A percentile compares a stretch with the other conserved stretches of the same genome.
Conservation (phyloP, 1,284 basidiomycete genomes). For the Tetrapyrgos nigripes region DNA sequence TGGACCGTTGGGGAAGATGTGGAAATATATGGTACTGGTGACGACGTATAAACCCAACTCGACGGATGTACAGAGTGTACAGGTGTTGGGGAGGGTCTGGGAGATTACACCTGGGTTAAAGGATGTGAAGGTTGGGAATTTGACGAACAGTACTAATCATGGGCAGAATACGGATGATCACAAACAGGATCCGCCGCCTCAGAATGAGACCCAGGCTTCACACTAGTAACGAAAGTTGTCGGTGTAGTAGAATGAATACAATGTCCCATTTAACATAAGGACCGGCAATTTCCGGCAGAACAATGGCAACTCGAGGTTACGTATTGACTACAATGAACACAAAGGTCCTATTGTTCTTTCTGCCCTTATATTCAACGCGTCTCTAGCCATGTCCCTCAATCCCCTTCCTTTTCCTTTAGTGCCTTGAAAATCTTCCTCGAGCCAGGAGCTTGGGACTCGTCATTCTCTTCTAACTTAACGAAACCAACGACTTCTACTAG, state of each 20-base stretch:
- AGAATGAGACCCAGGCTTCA: too few species aligned
- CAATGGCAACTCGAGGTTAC: too few species aligned
- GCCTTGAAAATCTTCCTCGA: background rate
- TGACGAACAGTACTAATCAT: too few species aligned
- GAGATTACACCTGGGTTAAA: background rate
- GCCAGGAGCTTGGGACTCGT: background rate
- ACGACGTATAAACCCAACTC: slow-evolving; percentile 11
- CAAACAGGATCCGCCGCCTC: too few species aligned
- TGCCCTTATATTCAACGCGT: background rate
- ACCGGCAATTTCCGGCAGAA: too few species aligned
- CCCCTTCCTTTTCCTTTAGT: background rate
- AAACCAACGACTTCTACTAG: background rate
- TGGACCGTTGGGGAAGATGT: slow-evolving; percentile 1
- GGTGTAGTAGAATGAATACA: too few species aligned
- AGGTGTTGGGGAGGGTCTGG: slow-evolving; percentile 11
- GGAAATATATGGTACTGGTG: slow-evolving; percentile 10
- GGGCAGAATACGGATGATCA: too few species aligned
- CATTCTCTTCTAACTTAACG: background rate
- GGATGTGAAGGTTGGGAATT: background rate
- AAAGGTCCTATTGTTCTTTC: background rate
- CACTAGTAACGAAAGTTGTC: too few species aligned
- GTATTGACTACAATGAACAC: background rate
- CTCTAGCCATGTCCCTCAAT: background rate
- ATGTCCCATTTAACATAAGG: too few species aligned
- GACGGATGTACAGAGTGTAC: slow-evolving; percentile 6